These are phyloP conservation scores for Arabidopsis lyrata DNA, from an alignment of 441 rosid species.

Conservation along the genomic window DNA sequence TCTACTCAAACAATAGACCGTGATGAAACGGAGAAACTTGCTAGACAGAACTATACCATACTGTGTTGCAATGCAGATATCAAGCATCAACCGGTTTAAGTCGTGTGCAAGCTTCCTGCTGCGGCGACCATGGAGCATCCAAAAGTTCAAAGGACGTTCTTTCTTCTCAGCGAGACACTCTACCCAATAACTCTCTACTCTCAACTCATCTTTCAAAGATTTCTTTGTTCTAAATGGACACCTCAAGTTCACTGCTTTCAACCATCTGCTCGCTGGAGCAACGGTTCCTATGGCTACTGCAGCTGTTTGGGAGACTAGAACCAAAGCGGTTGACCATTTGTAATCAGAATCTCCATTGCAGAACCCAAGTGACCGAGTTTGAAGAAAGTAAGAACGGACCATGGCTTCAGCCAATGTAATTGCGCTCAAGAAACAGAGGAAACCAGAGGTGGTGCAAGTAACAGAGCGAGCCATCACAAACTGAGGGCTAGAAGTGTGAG, in stretches of 20 bases:
- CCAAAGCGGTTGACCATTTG: constrained; percentile 70
- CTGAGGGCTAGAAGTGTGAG: constrained; percentile 87
- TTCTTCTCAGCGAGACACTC: constrained; percentile 63
- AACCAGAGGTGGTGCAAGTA: constrained; percentile 72
- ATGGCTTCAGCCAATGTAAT: constrained; percentile 53
- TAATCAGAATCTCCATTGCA: constrained; percentile 84
- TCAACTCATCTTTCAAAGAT: constrained; percentile 41
- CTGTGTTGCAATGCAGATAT: constrained; percentile 61
- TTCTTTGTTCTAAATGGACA: constrained; percentile 56
- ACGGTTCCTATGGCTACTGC: constrained; percentile 74
- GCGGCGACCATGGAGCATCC: constrained; percentile 43
- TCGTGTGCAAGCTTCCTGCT: constrained; percentile 60
- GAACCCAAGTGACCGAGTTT: constrained; percentile 55
- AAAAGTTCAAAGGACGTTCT: constrained; percentile 60
- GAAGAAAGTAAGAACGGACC: constrained; percentile 65
- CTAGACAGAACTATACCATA: constrained; percentile 65
- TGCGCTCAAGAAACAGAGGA: constrained; percentile 53
- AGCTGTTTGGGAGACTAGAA: constrained; percentile 63
- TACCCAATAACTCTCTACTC: constrained; percentile 75
- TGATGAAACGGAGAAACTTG: constrained; percentile 63
- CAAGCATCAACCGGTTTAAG: constrained; percentile 47
- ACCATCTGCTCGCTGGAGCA: constrained; percentile 82
- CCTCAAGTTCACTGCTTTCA: constrained; percentile 62
- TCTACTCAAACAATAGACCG: constrained; percentile 49
- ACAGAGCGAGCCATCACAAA: constrained; percentile 83